phyloP scores from a whole-genome alignment of 306 rosid species.

The Vigna angularis region DNA sequence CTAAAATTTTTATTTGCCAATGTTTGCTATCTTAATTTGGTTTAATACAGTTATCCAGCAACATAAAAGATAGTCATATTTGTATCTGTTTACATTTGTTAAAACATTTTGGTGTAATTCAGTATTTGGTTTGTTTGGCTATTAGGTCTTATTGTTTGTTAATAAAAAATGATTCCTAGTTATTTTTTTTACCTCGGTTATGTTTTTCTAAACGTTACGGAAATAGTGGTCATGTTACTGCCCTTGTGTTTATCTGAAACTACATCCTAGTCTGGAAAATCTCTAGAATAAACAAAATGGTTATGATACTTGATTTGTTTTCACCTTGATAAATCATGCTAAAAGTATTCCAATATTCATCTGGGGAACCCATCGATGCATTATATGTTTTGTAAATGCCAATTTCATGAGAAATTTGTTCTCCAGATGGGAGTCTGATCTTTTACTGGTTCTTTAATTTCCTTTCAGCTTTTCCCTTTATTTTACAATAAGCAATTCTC shows the following conservation, averaged over 20 bases:
- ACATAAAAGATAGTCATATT: background rate
- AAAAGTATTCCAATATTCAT: no score
- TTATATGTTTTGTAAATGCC: no score
- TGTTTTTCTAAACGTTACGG: background rate
- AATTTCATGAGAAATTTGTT: no score
- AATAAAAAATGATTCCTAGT: background rate
- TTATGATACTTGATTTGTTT: background rate
- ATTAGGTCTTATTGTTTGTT: background rate
- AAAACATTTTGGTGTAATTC: background rate
- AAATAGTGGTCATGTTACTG: background rate
- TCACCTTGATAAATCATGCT: background rate
- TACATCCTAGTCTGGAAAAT: no score
- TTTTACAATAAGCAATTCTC: no score
- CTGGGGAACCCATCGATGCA: no score
- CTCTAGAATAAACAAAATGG: background rate
- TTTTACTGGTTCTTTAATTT: no score
- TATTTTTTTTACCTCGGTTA: background rate
- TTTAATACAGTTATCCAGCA: background rate
- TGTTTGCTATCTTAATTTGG: slow-evolving; percentile 6
- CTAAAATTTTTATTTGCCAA: slow-evolving; percentile 31
- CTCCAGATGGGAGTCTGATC: no score
- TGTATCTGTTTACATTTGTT: background rate
- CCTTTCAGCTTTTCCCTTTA: no score
- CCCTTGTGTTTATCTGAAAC: background rate
- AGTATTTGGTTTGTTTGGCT: slow-evolving; percentile 8